A percentile compares a stretch with the other conserved stretches of the same genome.
Conservation (phyloP, 129 eudicot species). For the Deinandra increscens region DNA sequence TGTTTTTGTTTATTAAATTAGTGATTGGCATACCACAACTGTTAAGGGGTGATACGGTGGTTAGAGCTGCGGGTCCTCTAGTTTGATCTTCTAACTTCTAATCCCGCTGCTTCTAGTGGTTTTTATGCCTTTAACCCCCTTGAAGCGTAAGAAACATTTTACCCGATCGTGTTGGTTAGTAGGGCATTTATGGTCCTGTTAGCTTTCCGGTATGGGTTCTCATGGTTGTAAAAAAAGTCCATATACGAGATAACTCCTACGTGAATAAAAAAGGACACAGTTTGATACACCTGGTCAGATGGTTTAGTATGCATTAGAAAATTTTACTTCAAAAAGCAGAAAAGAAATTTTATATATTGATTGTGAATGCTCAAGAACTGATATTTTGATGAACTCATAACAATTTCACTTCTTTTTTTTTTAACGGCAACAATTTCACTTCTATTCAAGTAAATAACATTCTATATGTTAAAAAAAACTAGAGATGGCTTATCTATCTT, state of each 20-base stretch:
- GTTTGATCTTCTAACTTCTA: background rate
- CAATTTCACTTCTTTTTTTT: background rate
- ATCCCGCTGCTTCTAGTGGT: no score
- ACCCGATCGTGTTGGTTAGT: no score
- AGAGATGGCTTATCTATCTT: background rate
- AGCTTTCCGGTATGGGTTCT: no score
- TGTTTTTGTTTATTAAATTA: background rate
- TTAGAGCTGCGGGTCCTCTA: background rate
- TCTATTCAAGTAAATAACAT: background rate
- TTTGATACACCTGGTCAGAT: background rate
- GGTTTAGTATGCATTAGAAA: background rate
- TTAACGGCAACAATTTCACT: background rate
- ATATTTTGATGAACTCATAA: background rate
- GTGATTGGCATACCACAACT: background rate
- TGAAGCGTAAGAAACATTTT: no score
- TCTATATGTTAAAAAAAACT: background rate
- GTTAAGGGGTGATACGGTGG: background rate
- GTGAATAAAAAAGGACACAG: background rate
- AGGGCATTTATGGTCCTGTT: no score
- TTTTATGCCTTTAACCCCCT: no score
- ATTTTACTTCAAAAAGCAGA: background rate
- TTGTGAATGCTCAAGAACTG: background rate
- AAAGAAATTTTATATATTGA: background rate
- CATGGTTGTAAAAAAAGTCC: no score
- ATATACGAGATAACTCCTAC: no score